Percentiles rank a stretch among this genome's conserved stretches.
Conservation (phyloP, 441 rosid species). For the Daphne laureola region DNA sequence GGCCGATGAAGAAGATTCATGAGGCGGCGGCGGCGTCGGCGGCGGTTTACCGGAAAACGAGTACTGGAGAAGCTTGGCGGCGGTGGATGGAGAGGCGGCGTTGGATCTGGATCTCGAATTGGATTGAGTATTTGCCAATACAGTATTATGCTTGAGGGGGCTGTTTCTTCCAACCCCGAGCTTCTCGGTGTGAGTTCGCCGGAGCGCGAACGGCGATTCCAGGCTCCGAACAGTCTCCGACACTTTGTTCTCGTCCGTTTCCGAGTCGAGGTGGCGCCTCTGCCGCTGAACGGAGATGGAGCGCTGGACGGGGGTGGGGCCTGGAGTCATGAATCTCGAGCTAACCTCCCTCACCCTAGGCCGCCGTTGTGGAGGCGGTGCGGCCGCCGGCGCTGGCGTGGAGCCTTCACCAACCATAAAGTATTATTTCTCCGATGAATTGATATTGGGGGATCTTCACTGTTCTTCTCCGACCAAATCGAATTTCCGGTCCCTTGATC, state of each 20-base stretch:
- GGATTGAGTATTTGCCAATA: constrained; percentile 17
- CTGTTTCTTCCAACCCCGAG: constrained; percentile 10
- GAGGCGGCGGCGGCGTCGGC: constrained; percentile 1
- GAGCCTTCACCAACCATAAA: not conserved
- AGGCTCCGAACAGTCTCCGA: constrained; percentile 26
- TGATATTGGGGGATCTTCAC: not conserved
- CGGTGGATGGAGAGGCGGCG: constrained; percentile 30
- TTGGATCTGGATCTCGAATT: constrained; percentile 15
- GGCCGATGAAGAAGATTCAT: constrained; percentile 3
- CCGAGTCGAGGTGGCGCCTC: constrained; percentile 35
- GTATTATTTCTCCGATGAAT: not conserved
- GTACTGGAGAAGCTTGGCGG: constrained; percentile 48
- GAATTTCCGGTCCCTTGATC: not conserved
- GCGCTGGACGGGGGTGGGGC: constrained; percentile 27
- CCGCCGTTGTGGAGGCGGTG: constrained; percentile 47
- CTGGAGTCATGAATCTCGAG: constrained; percentile 78
- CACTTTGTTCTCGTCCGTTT: constrained; percentile 31
- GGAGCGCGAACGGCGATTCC: constrained; percentile 23
- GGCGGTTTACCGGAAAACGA: constrained; percentile 17
- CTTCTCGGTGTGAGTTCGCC: not conserved
- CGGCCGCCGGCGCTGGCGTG: constrained; percentile 21
- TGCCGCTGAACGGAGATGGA: constrained; percentile 45
- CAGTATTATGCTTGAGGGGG: constrained; percentile 25
- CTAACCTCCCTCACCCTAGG: constrained; percentile 84
- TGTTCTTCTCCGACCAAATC: not conserved